Conservation (phyloP, 495 filamentous ascomycete species). For the Podospora australis region DNA sequence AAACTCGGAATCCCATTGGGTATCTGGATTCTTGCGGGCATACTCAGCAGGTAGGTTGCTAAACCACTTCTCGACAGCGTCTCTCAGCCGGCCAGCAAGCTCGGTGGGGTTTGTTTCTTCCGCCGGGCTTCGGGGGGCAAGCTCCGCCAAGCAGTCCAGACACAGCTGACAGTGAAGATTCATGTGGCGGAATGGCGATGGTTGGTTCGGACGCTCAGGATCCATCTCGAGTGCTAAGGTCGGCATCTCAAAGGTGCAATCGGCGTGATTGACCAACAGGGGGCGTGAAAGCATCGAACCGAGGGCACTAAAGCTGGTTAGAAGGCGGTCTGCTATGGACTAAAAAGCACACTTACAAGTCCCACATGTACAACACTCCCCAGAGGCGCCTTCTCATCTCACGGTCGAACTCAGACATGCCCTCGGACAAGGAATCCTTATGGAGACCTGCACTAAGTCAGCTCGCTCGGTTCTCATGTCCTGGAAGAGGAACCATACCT, state of each 20-base stretch:
- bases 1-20: constrained; percentile 38
- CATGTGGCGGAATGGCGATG: constrained; percentile 39
- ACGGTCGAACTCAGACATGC: constrained; percentile 38
- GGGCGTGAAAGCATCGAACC: constrained; percentile 33
- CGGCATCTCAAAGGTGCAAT: constrained; percentile 31
- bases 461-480: neutral
- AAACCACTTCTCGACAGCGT: constrained; percentile 34
- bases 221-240: constrained; percentile 33
- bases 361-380: constrained; percentile 36
- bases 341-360: constrained; percentile 25
- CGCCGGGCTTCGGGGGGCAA: constrained; percentile 9
- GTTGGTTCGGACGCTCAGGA: constrained; percentile 27
- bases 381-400: constrained; percentile 41
- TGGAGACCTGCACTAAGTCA: constrained; percentile 39
- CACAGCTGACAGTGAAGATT: constrained; percentile 31
- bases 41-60: constrained; percentile 38
- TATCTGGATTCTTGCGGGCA: constrained; percentile 32
- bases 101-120: constrained; percentile 2
- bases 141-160: constrained; percentile 18
- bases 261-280: constrained; percentile 30
- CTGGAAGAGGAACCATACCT: constrained; percentile 22
- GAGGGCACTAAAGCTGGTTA: constrained; percentile 25
- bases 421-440: constrained; percentile 28
- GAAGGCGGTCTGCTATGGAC: neutral
- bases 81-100: constrained; percentile 22